Percentiles rank a stretch among this genome's conserved stretches.
Conservation (phyloP, 2,329 filamentous ascomycete species). For the Apiospora kogelbergensis region DNA sequence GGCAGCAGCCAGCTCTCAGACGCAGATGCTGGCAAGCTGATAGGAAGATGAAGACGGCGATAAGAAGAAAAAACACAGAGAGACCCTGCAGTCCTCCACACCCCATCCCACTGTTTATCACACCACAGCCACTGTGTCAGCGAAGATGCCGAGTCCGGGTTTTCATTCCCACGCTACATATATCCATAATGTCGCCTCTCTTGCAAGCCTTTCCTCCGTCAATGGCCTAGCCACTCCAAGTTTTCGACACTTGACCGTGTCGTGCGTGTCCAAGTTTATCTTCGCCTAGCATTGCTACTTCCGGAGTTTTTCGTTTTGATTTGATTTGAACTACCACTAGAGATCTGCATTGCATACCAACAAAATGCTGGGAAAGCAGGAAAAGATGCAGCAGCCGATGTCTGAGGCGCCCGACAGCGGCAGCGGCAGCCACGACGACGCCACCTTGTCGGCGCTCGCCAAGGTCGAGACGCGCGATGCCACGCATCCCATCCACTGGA, state of each 20-base stretch:
- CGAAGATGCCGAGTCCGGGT: neutral
- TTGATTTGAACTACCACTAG: neutral
- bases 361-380: neutral
- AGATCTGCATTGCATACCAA: neutral
- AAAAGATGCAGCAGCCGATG: neutral
- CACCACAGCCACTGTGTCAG: neutral
- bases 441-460: conserved; percentile 25
- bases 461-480: conserved; percentile 24
- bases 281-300: neutral
- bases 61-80: neutral
- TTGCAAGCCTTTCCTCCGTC: neutral
- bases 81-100: neutral
- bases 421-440: conserved; percentile 16
- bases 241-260: conserved; percentile 4
- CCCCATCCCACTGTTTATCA: conserved; percentile 6
- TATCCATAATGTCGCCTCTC: neutral
- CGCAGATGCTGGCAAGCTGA: neutral
- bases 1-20: too few species aligned
- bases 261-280: neutral
- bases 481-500: conserved; percentile 31
- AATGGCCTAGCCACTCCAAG: neutral
- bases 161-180: neutral
- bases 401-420: neutral
- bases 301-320: neutral
- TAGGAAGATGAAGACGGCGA: neutral